phyloP scores from a whole-genome alignment of 768 basidiomycete species.

The Tylopilus rubrobrunneus region DNA sequence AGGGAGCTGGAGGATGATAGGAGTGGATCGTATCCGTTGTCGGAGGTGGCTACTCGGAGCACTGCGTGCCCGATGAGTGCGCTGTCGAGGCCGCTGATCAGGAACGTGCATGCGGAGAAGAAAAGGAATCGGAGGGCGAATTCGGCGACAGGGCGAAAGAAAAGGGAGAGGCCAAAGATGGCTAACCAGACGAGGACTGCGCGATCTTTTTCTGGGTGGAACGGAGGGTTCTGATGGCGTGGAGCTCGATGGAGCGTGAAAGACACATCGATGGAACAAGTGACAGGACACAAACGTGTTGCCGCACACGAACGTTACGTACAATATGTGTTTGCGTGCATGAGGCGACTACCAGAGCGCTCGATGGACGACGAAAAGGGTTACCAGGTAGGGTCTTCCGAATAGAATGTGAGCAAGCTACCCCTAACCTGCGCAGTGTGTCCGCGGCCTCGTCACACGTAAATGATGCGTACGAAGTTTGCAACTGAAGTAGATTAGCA shows the following conservation, averaged over 20 bases:
- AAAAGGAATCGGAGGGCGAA: constrained; percentile 8
- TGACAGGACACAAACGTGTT: constrained; percentile 13
- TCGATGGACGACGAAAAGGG: too few species aligned
- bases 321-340: background rate
- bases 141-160: constrained; percentile 7
- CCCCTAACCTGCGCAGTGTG: too few species aligned
- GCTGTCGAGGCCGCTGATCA: constrained; percentile 6
- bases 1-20: constrained; percentile 10
- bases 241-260: background rate
- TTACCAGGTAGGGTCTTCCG: too few species aligned
- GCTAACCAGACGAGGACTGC: constrained; percentile 10
- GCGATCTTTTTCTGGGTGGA: constrained; percentile 1
- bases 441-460: too few species aligned
- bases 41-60: constrained; percentile 7
- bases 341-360: too few species aligned
- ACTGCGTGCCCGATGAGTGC: constrained; percentile 14
- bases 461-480: too few species aligned
- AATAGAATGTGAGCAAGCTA: too few species aligned
- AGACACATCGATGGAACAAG: constrained; percentile 6
- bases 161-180: constrained; percentile 9
- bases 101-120: constrained; percentile 1
- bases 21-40: constrained; percentile 8
- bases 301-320: background rate
- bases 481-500: too few species aligned
- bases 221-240: background rate